Percentiles rank a stretch among this genome's conserved stretches.
These are phyloP conservation scores for Suillus tomentosus DNA, from an alignment of 768 basidiomycete species.

Conservation along the genomic window DNA sequence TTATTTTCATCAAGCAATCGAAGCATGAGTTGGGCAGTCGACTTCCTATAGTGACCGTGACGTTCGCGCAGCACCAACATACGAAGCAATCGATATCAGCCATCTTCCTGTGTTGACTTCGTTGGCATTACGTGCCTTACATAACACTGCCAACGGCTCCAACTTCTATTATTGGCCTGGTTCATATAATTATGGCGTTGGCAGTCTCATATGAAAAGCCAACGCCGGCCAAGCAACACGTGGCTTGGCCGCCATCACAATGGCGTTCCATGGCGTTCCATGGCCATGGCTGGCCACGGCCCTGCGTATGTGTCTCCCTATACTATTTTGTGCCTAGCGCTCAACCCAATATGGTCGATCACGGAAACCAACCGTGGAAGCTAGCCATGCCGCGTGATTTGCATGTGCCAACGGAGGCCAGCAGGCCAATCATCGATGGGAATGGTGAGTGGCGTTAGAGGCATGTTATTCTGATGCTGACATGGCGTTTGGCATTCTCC, in stretches of 20 bases:
- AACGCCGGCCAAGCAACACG: constrained; percentile 1
- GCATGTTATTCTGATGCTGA: background rate
- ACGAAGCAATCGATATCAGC: background rate
- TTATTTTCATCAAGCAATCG: background rate
- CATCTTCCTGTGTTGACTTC: background rate
- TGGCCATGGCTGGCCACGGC: background rate
- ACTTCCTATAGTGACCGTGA: too few species aligned
- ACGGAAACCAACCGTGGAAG: background rate
- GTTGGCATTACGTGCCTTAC: background rate
- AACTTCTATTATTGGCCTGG: background rate
- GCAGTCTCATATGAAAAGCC: background rate
- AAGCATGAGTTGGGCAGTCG: background rate
- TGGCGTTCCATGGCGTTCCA: background rate
- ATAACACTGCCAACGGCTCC: too few species aligned
- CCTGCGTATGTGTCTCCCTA: background rate
- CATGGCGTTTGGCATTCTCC: background rate
- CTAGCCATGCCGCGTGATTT: background rate
- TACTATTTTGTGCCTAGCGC: background rate
- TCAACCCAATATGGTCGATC: background rate
- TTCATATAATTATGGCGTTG: background rate
- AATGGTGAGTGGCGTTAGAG: background rate
- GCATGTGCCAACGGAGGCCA: background rate
- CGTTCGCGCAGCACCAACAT: background rate
- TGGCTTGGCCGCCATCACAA: background rate
- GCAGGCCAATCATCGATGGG: background rate